Evolutionary conservation across 2,329 filamentous ascomycete species (phyloP), one percentile per base, ranked within the genome.

Genomic region (Epichloe uncinata): DNA sequence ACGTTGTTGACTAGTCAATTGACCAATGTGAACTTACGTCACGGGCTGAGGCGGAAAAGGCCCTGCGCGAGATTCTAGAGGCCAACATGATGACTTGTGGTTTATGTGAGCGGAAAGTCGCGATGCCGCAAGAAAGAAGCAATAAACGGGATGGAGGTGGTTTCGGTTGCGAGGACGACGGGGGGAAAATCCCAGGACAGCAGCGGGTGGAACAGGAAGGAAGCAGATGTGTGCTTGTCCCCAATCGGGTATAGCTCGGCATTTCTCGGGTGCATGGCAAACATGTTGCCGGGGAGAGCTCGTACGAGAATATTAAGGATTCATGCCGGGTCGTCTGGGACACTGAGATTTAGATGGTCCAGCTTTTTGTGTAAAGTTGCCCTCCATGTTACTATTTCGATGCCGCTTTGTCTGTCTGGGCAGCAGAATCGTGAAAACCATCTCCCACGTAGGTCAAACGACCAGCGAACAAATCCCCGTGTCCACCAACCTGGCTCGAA

Each of bases 21-120:
- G 36, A 38, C 8, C 6, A 20, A 9, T 8, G 34, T 4, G 37
- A 50, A 70, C 78, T 69, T 72, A 90, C 85, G 73, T 87, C 78
- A 71, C 81, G 77, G 63, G 85, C 82, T 65, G 85, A 84, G 66
- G 79, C 84, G 66, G 86, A 88, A 74, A 90, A 90, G 68, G 85
- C 84, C 66, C 86, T 81, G 72, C 81, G 79, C 76, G 88, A 85
- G 69, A 84, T 73, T 59, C 66, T 74, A 58, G 79, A 76, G 68
- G 79, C 79, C 70, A 91, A 91, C 87, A 94, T 90, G 55, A 54
- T 69, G 65, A 60, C 55, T 55, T 58, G 53, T 37, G 55, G 53
- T 52, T 53, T 50, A 54, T 56, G 52, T 55, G 50, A 47, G 54
- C 36, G 52, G 35, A 50, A 50, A 56, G 36, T 44, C 34, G 37